Conservation (phyloP, 495 filamentous ascomycete species). For the Cudoniella acicularis region DNA sequence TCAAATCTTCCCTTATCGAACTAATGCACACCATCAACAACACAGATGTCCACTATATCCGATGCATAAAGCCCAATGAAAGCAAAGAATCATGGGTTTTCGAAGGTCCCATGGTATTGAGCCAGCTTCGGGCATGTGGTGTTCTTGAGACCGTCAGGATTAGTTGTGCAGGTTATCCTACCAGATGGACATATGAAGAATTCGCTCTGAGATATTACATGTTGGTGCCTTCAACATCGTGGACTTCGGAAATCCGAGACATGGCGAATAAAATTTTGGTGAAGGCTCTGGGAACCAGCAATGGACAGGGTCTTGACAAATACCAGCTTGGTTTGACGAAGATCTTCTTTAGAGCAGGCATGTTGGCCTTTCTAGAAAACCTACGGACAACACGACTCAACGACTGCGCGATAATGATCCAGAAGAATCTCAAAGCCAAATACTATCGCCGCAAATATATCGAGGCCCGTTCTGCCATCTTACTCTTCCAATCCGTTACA, state of each 20-base stretch:
- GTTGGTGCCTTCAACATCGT: slow-evolving; percentile 84
- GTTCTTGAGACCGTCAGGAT: slow-evolving; percentile 98
- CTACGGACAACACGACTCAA: slow-evolving; percentile 84
- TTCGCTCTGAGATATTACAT: slow-evolving; percentile 98
- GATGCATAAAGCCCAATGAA: slow-evolving; percentile 99
- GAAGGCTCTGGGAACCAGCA: slow-evolving; percentile 77
- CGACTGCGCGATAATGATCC: slow-evolving; percentile 95
- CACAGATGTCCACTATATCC: slow-evolving; percentile 98
- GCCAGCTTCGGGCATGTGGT: slow-evolving; percentile 96
- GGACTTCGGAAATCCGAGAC: slow-evolving; percentile 89
- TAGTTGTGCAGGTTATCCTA: slow-evolving; percentile 96
- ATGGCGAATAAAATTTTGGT: slow-evolving; percentile 91
- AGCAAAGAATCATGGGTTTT: slow-evolving; percentile 97
- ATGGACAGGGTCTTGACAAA: slow-evolving; percentile 80
- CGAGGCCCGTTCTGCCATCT: slow-evolving; percentile 75
- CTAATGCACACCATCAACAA: slow-evolving; percentile 97
- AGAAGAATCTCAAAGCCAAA: slow-evolving; percentile 95
- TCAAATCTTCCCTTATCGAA: slow-evolving; percentile 97
- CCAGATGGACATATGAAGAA: slow-evolving; percentile 98
- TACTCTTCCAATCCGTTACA: slow-evolving; percentile 69
- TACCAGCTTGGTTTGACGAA: slow-evolving; percentile 97
- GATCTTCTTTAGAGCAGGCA: slow-evolving; percentile 98
- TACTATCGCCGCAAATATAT: slow-evolving; percentile 93
- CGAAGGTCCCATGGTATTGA: slow-evolving; percentile 98
- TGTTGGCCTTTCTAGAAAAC: slow-evolving; percentile 97